Evolutionary conservation across 129 eudicot genomes (phyloP).

Genomic region (Ambrosia artemisiifolia): DNA sequence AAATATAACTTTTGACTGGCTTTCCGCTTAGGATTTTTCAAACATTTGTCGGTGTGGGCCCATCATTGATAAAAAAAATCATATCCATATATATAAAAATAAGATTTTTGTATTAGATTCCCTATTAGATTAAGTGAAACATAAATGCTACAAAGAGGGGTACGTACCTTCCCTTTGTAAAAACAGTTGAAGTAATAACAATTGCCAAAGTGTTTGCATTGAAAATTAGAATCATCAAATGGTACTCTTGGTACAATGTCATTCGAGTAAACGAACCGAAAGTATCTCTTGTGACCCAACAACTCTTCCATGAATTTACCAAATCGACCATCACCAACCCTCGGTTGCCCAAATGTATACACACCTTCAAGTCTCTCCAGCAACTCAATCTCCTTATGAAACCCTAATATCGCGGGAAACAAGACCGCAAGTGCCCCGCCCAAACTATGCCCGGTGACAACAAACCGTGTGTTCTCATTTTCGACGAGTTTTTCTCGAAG

Average conservation of each 20-base stretch:
- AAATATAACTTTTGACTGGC: too few relatives aligned
- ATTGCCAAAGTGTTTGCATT: slow-evolving; percentile 50
- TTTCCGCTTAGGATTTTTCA: too few relatives aligned
- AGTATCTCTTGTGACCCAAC: slow-evolving; percentile 25
- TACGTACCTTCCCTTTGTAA: slow-evolving; percentile 33
- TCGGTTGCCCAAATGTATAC: slow-evolving; percentile 66
- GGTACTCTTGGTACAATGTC: slow-evolving; percentile 62
- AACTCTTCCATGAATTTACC: slow-evolving; percentile 27
- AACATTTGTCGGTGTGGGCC: too few relatives aligned
- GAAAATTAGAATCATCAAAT: slow-evolving; percentile 28
- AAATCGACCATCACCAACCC: slow-evolving; percentile 50
- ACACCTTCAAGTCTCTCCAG: slow-evolving; percentile 50
- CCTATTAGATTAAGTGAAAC: too few relatives aligned
- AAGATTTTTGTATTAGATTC: too few relatives aligned
- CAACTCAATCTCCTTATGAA: slow-evolving; percentile 37
- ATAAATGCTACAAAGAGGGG: too few relatives aligned
- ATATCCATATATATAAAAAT: too few relatives aligned
- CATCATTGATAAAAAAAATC: too few relatives aligned
- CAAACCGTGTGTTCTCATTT: slow-evolving; percentile 36
- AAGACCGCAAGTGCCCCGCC: slow-evolving; percentile 63
- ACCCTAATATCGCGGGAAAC: slow-evolving; percentile 46
- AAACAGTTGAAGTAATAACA: slow-evolving; percentile 47
- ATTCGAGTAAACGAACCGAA: slow-evolving; percentile 47
- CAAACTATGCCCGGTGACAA: slow-evolving; percentile 63
- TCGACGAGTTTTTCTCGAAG: slow-evolving; percentile 21